phyloP scores from a whole-genome alignment of 2,329 filamentous ascomycete species.

The Fusarium subglutinans region DNA sequence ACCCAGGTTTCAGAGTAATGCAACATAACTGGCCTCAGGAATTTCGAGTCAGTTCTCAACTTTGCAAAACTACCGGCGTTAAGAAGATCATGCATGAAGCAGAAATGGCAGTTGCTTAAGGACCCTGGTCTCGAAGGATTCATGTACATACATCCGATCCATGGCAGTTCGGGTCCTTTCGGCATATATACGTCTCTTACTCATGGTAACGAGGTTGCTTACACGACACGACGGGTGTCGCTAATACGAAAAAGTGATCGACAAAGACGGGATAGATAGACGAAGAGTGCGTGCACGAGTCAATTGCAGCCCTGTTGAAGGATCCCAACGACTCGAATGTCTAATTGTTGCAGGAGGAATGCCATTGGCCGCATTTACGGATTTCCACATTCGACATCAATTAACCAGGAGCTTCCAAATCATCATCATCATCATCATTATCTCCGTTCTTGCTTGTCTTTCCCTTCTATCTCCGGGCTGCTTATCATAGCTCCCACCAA shows the following conservation, averaged over 20 bases:
- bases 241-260: neutral
- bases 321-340: neutral
- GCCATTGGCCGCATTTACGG: neutral
- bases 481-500: constrained; percentile 11
- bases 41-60: neutral
- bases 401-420: neutral
- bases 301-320: neutral
- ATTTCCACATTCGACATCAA: neutral
- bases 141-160: neutral
- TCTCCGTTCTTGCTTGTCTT: neutral
- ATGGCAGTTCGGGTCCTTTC: neutral
- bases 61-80: neutral
- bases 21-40: neutral
- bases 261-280: neutral
- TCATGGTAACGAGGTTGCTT: neutral
- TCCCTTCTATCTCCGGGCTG: neutral
- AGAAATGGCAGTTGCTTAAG: neutral
- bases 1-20: neutral
- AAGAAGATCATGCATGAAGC: neutral
- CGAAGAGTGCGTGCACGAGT: neutral
- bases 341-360: neutral
- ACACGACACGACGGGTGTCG: neutral
- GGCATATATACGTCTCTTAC: neutral
- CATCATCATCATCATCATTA: neutral
- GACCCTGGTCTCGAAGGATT: neutral